These are phyloP conservation scores for Lasiosphaeria ovina DNA, from an alignment of 495 filamentous ascomycete species.

Conservation along the genomic window DNA sequence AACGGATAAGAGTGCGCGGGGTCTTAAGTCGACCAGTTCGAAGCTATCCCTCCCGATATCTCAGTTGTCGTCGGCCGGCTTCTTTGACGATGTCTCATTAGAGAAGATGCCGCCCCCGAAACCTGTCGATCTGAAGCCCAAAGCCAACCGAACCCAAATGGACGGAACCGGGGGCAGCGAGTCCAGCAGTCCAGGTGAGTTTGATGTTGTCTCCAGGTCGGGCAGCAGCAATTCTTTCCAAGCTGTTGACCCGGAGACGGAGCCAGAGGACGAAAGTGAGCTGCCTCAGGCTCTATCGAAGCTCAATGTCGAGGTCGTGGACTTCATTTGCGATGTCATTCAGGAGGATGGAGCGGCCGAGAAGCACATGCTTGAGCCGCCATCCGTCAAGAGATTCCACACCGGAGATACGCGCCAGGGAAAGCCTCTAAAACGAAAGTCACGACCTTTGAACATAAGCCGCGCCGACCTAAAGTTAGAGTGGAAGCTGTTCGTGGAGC, in stretches of 20 bases:
- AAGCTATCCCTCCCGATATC: constrained; percentile 38
- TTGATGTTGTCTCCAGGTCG: constrained; percentile 15
- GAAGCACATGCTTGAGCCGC: constrained; percentile 45
- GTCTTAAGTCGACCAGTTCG: constrained; percentile 34
- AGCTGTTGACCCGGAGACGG: constrained; percentile 23
- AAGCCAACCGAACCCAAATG: constrained; percentile 19
- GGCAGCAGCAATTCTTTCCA: constrained; percentile 19
- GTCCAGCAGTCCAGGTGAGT: constrained; percentile 18
- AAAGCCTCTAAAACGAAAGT: constrained; percentile 39
- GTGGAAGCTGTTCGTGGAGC: constrained; percentile 63
- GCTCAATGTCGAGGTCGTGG: constrained; percentile 47
- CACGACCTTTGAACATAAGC: constrained; percentile 18
- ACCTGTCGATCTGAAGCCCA: constrained; percentile 24
- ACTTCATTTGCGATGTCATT: constrained; percentile 52
- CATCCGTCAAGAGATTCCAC: constrained; percentile 29
- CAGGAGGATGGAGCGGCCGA: constrained; percentile 51
- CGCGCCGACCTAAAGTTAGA: constrained; percentile 34
- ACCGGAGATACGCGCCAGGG: constrained; percentile 23
- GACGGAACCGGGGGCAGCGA: constrained; percentile 19
- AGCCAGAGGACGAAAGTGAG: constrained; percentile 37
- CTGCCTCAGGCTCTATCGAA: constrained; percentile 44
- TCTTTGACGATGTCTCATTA: constrained; percentile 33
- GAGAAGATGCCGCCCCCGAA: constrained; percentile 39
- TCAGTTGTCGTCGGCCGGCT: constrained; percentile 36
- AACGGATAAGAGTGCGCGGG: constrained; percentile 35